Base-by-base conservation (phyloP, 306 rosid genomes). In the Morella rubra region DNA sequence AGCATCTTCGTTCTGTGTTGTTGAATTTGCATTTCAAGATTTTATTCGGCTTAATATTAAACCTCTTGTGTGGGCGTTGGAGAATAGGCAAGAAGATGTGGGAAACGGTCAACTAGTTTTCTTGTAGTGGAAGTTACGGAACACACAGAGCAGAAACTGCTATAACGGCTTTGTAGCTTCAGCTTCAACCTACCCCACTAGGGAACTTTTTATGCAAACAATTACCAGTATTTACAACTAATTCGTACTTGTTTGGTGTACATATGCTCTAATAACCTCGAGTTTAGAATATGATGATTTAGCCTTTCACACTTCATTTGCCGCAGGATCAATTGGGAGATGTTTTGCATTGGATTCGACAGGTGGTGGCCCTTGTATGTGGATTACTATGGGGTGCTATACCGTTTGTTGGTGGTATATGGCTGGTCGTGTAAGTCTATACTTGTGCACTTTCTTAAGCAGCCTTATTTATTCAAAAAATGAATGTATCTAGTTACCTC, bases 311-410 rank as follows among this genome's bases (percentile, higher is more conserved):
- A 45, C 8, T 72, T 6, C 11, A 45, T 44, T 62, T 55, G 41
- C 49, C 73, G 77, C 74, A 96, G 99, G 99, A 96, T 83, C 98
- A 96, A 87, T 74, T 96, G 81, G 98, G 99, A 66, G 99, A 96
- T 71, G 96, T 96, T 18, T 88, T 96, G 88, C 99, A 96, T 82
- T 92, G 99, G 99, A 89, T 96, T 81, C 91, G 99, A 85, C 99
- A 96, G 82, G 86, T 47, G 6, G 81, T 92, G 40, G 98, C 91
- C 77, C 87, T 96, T 61, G 66, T 64, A 14, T 90, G 90, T 60
- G 99, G 99, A 68, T 75, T 96, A 44, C 80, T 92, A 44, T 96
- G 97, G 97, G 99, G 99, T 61, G 69, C 97, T 24, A 82, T 96
- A 49, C 99, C 99, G 45, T 81, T 96, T 81, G 96, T 92, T 47